Evolutionary conservation across 139 green algal genomes (phyloP).

Genomic region (Tetradesmus obliquus): DNA sequence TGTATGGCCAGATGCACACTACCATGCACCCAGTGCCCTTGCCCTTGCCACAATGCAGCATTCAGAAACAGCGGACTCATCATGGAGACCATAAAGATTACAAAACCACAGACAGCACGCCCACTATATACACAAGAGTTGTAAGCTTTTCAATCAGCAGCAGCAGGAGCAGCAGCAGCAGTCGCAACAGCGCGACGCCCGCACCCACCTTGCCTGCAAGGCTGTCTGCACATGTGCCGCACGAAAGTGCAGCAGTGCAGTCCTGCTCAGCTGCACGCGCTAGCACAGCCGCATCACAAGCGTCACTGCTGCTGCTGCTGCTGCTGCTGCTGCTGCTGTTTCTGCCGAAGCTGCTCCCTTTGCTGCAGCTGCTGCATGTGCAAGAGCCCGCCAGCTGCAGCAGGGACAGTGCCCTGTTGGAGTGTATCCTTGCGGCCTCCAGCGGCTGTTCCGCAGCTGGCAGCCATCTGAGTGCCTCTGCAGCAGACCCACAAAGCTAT

Average conservation of each 20-base stretch:
- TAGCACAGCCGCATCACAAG: not conserved
- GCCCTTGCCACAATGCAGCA: too few relatives aligned
- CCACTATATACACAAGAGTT: too few relatives aligned
- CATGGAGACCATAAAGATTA: too few relatives aligned
- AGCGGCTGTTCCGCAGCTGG: not conserved
- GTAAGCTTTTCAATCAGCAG: not conserved
- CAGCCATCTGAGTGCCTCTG: slow-evolving; percentile 13
- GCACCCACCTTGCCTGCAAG: slow-evolving; percentile 6
- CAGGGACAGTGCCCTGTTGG: slow-evolving; percentile 26
- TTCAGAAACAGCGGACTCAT: too few relatives aligned
- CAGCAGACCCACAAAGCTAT: not conserved
- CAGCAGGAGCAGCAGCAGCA: not conserved
- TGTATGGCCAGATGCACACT: too few relatives aligned
- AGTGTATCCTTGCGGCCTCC: slow-evolving; percentile 9
- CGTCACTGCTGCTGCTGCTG: not conserved
- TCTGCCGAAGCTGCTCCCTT: not conserved
- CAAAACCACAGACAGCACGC: too few relatives aligned
- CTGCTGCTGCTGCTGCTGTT: slow-evolving; percentile 1
- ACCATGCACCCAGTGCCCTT: too few relatives aligned
- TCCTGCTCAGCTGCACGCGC: slow-evolving; percentile 24
- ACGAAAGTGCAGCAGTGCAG: not conserved
- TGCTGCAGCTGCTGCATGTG: slow-evolving; percentile 3
- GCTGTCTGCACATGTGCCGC: not conserved
- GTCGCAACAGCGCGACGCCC: not conserved
- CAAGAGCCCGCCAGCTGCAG: slow-evolving; percentile 12